Evolutionary conservation across 345 rosid species (phyloP), one percentile per base, ranked within the genome.

Genomic region (Populus pruinosa): DNA sequence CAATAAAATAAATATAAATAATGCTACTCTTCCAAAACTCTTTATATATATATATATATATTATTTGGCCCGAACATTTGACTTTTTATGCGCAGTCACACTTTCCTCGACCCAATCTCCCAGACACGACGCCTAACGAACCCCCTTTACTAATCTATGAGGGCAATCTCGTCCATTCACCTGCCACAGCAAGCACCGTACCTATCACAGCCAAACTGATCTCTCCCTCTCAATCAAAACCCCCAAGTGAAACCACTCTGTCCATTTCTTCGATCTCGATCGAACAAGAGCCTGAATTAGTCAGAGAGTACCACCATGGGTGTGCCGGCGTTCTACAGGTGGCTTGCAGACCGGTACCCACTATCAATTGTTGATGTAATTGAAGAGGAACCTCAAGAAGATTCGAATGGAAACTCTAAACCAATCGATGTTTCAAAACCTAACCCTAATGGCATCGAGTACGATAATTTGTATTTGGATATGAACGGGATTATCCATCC

Each of bases 401-500:
- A 84, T 56, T 79, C 66, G 49, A 79, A 67, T 70, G 96, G 95
- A 75, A 67, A 63, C 70, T 21, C 55, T n/a, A 38, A 47, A 50
- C 89, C 91, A 4, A 67, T 91, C 8, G 98, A 96, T 65, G 84
- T 87, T 81, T 87, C 90, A 53, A 89, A 81, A 83, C 92, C 96
- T 79, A 96, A 96, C 86, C 98, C 99, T 84, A 96, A 94, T 65
- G 98, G 98, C 70, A 47, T 87, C 38, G 99, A 94, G 82, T 96
- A 86, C 61, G 98, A 96, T 77, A 94, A 96, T 79, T 59, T 96
- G 83, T 96, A 96, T 72, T 85, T 96, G 56, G 99, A 96, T 77
- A 94, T 96, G 96, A 96, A 96, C 65, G 97, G 97, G 17, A 92
- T 96, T 66, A 90, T 94, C 75, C 98, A 94, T 71, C 99, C 99